Evolutionary conservation across 352 stramenopile species (phyloP), one percentile per base, ranked within the genome.

Genomic region (Aphanomyces astaci): DNA sequence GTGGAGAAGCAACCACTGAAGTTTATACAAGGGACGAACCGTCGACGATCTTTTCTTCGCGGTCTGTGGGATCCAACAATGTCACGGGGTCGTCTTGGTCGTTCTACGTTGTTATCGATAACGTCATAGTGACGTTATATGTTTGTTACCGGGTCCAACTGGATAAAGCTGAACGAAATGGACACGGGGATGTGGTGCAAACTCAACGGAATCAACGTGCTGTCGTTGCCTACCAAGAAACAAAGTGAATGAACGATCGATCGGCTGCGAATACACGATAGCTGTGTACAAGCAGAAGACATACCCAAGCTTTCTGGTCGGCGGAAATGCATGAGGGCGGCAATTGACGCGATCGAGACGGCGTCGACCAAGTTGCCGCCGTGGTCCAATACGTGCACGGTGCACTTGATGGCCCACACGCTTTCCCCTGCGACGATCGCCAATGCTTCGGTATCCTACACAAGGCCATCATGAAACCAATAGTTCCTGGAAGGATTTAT

Each of bases 101-200:
- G 33, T 81, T 71, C 30, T 71, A 62, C 57, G 43, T 15, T 63
- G 28, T n/a, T 76, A 56, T 19, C 68, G 59, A 64, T 17, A 4
- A 13, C 10, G 30, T 64, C 24, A 46, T 24, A 9, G 9, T 9
- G n/a, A n/a, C n/a, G n/a, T n/a, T n/a, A n/a, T n/a, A n/a, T n/a
- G n/a, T n/a, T n/a, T n/a, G n/a, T n/a, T n/a, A 71, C 64, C 5
- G 53, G n/a, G 32, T 71, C 67, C 45, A 62, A 67, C 63, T 89
- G 73, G 25, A 92, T 62, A 39, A 92, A 90, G 75, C 82, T 86
- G 63, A 98, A 98, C n/a, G 91, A 97, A 56, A 98, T 87, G 25
- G 89, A 97, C 46, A 98, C 83, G n/a, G 95, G 95, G 36, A 96
- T 92, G 79, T 98, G 95, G 80, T 98, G 94, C 64, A 98, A 78